phyloP scores from a whole-genome alignment of 176 grass and related monocot genomes.

The Carex myosuroides region DNA sequence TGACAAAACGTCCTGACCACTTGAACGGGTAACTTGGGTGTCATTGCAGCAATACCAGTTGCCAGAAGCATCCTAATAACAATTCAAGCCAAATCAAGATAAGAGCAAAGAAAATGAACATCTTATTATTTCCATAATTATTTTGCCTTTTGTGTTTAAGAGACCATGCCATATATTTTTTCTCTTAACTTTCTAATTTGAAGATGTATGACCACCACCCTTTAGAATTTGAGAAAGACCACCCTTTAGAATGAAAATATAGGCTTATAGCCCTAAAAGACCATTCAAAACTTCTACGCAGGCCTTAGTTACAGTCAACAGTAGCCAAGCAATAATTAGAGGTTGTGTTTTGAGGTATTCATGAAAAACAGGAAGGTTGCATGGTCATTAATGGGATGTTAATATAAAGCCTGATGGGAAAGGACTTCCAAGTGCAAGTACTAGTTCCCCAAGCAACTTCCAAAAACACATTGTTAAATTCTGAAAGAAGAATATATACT shows the following conservation, averaged over 20 bases:
- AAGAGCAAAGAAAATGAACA: conserved; percentile 20
- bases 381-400: background rate
- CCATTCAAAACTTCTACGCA: background rate
- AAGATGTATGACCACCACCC: background rate
- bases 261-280: background rate
- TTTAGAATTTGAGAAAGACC: background rate
- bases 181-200: background rate
- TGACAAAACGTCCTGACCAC: conserved; percentile 77
- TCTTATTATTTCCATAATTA: background rate
- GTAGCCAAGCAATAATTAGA: background rate
- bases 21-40: conserved; percentile 82
- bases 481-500: conserved; percentile 26
- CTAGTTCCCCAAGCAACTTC: background rate
- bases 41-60: conserved; percentile 96
- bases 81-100: conserved; percentile 22
- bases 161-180: background rate
- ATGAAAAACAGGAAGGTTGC: background rate
- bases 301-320: background rate
- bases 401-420: background rate
- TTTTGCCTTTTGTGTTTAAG: background rate
- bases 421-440: background rate
- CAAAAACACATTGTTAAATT: background rate
- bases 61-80: conserved; percentile 66
- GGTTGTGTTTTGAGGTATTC: background rate
- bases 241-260: background rate